A percentile compares a stretch with the other conserved stretches of the same genome.
Conservation (phyloP, 495 filamentous ascomycete species). For the Podospora anserina region DNA sequence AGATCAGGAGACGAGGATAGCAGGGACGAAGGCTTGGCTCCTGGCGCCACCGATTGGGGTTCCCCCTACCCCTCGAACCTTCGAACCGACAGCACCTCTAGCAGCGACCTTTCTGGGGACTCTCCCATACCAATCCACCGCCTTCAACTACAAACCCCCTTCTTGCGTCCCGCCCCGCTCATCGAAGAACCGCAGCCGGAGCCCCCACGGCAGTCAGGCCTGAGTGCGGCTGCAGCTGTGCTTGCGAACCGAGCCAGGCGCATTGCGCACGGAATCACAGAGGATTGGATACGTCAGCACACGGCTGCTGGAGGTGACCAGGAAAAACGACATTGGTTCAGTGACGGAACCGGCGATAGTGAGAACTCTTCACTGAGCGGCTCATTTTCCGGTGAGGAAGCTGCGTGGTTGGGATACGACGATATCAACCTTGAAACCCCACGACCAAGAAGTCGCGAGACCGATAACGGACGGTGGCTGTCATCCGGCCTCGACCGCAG, state of each 20-base stretch:
- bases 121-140: constrained; percentile 52
- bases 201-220: constrained; percentile 38
- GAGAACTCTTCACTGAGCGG: constrained; percentile 61
- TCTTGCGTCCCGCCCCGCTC: constrained; percentile 48
- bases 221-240: constrained; percentile 51
- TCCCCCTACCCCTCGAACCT: constrained; percentile 63
- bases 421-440: constrained; percentile 36
- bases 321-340: constrained; percentile 69
- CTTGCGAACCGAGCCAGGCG: constrained; percentile 55
- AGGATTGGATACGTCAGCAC: constrained; percentile 76
- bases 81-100: constrained; percentile 46
- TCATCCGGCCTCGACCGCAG: constrained; percentile 46
- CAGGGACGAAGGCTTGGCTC: constrained; percentile 33
- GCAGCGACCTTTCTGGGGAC: constrained; percentile 51
- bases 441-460: constrained; percentile 13
- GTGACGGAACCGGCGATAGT: constrained; percentile 66
- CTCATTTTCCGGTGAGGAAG: constrained; percentile 48
- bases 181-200: constrained; percentile 34
- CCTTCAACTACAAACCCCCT: constrained; percentile 51
- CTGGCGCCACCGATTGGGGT: constrained; percentile 69
- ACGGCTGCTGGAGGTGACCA: constrained; percentile 58
- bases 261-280: constrained; percentile 60
- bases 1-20: background rate
- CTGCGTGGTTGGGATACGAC: constrained; percentile 42
- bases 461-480: constrained; percentile 40